These are phyloP conservation scores for Artemisia argyi DNA, from an alignment of 129 eudicot genomes.

Conservation along the genomic window DNA sequence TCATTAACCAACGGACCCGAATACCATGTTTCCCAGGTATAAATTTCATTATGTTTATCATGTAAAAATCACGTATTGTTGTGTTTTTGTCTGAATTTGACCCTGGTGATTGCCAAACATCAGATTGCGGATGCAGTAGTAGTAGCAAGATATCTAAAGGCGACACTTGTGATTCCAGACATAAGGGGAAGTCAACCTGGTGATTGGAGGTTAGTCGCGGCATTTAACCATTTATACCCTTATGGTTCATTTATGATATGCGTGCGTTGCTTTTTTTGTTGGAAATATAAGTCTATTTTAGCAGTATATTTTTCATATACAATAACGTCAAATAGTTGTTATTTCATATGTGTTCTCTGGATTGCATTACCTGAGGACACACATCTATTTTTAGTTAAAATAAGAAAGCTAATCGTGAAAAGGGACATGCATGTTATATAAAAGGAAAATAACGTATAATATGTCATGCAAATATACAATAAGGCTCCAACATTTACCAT, in stretches of 20 bases:
- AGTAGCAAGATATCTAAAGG: constrained; percentile 79
- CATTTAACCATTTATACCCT: not conserved
- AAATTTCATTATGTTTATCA: not conserved
- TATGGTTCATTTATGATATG: constrained; percentile 5
- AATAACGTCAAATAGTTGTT: no score
- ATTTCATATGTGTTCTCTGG: no score
- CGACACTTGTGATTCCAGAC: constrained; percentile 96
- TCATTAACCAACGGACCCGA: constrained; percentile 96
- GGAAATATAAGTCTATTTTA: not conserved
- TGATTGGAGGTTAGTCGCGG: constrained; percentile 63
- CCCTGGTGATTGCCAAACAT: constrained; percentile 7
- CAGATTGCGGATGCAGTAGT: constrained; percentile 95
- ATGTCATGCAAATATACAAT: no score
- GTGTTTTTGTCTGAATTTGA: constrained; percentile 2
- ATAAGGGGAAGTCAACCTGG: constrained; percentile 91
- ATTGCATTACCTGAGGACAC: no score
- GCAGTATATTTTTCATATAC: not conserved
- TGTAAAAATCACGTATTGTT: not conserved
- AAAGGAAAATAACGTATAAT: no score
- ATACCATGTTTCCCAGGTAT: constrained; percentile 94
- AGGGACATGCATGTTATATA: no score
- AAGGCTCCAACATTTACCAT: no score
- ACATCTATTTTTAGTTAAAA: no score
- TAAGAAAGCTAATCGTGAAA: no score
- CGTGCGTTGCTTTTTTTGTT: not conserved